Percentiles rank a stretch among this genome's conserved stretches.
Conservation (phyloP, 495 filamentous ascomycete species). For the Xylaria scruposa region DNA sequence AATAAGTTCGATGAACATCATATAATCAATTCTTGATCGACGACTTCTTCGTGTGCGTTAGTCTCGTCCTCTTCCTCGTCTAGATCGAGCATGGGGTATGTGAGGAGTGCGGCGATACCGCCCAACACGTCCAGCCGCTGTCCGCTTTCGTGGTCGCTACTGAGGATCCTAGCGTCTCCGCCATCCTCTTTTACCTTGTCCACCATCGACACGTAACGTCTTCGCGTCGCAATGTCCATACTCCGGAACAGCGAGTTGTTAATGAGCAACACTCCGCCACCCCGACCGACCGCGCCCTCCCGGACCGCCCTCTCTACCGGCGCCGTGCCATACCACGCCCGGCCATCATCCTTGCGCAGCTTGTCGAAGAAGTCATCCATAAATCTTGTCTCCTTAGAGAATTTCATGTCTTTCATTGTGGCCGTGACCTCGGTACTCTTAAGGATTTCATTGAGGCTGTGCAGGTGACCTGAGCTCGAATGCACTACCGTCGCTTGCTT, state of each 20-base stretch:
- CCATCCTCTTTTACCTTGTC: slow-evolving; percentile 91
- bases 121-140: slow-evolving; percentile 83
- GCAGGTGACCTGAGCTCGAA: slow-evolving; percentile 81
- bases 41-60: slow-evolving; percentile 32
- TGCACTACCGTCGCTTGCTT: slow-evolving; percentile 79
- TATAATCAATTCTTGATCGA: slow-evolving; percentile 45
- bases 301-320: slow-evolving; percentile 87
- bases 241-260: slow-evolving; percentile 86
- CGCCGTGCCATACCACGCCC: slow-evolving; percentile 87
- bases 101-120: slow-evolving; percentile 87
- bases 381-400: slow-evolving; percentile 79
- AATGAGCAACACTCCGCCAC: slow-evolving; percentile 83
- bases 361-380: slow-evolving; percentile 87
- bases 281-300: slow-evolving; percentile 86
- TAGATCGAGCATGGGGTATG: slow-evolving; percentile 80
- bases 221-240: slow-evolving; percentile 79
- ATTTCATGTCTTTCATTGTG: slow-evolving; percentile 82
- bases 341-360: slow-evolving; percentile 83
- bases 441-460: slow-evolving; percentile 85
- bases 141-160: slow-evolving; percentile 94
- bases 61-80: slow-evolving; percentile 67
- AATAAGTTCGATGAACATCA: slow-evolving; percentile 30
- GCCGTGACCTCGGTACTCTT: slow-evolving; percentile 76
- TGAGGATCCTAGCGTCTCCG: slow-evolving; percentile 85
- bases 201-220: slow-evolving; percentile 82